These are phyloP conservation scores for Gracilariopsis chorda DNA, from an alignment of 23 red algal genomes.

Conservation along the genomic window DNA sequence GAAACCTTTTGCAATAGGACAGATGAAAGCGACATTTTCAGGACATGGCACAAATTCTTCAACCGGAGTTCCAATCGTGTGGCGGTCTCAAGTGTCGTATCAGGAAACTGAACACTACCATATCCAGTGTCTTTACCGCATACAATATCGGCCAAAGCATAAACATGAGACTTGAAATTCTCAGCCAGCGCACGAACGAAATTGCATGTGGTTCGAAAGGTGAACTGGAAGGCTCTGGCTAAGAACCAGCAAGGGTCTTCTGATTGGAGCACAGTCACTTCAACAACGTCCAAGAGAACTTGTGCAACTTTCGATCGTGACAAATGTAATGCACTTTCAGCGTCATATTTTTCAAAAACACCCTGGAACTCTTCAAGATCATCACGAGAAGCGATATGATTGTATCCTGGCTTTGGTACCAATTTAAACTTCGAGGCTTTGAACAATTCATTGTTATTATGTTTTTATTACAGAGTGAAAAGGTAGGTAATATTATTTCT, in stretches of 20 bases:
- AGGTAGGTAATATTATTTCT: too few relatives aligned
- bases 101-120: neutral
- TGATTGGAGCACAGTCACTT: neutral
- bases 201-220: neutral
- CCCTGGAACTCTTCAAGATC: too few relatives aligned
- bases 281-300: neutral
- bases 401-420: neutral
- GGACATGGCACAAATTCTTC: neutral
- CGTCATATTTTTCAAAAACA: too few relatives aligned
- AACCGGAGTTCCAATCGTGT: neutral
- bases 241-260: conserved; percentile 35
- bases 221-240: conserved; percentile 28
- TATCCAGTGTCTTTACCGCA: neutral
- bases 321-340: neutral
- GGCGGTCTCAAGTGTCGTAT: neutral
- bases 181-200: neutral
- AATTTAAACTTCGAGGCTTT: neutral
- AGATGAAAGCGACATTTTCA: neutral
- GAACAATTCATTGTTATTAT: neutral
- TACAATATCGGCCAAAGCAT: neutral
- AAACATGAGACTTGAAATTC: neutral
- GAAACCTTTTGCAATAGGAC: neutral
- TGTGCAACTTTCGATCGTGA: neutral
- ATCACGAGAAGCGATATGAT: neutral
- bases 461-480: too few relatives aligned